Evolutionary conservation across 192 early-diverging fungal genomes (phyloP), one percentile per base, ranked within the genome.

Genomic region (Chytriomyces hyalinus): DNA sequence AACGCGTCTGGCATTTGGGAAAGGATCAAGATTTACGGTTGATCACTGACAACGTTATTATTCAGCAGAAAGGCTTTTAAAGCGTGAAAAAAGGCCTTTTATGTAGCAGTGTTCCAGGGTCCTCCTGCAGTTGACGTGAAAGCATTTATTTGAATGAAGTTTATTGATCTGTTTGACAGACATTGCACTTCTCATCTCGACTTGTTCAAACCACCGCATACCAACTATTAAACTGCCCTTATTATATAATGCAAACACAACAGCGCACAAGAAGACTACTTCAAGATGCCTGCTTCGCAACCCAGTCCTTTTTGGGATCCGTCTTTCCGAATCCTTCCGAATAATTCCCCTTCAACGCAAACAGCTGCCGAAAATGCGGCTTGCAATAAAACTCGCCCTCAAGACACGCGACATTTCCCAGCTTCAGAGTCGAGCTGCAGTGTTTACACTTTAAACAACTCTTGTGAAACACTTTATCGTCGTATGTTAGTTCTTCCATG

Each of bases 301-400:
- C 53, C 84, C 84, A 86, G 46, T 77, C 60, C 63, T 81, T 82
- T 72, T 86, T 85, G 65, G 82, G 87, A 44, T 81, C 78, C 73
- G 83, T 84, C 65, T 71, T 28, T 36, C 84, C 82, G 76, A 89
- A 89, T 6, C 88, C 88, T 61, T 89, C 88, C 61, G 72, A 65
- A 80, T 89, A 89, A 76, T 89, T 89, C 8, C 88, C 88, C 73
- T 89, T 89, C 8, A 87, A 69, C 49, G 79, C 80, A 74, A 89
- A 89, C 61, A 89, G 81, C 73, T 89, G 88, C 61, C 84, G 83
- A 62, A 86, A 88, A 68, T 85, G 84, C 0, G 84, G 84, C 70
- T 85, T 85, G 75, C 81, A 82, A 67, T 81, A 85, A 60, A 80
- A 83, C 73, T 77, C 49, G 6, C 80, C 80, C 65, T 81, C 79